Conservation (phyloP, 2,329 filamentous ascomycete species). For the Ilyonectria sp. region DNA sequence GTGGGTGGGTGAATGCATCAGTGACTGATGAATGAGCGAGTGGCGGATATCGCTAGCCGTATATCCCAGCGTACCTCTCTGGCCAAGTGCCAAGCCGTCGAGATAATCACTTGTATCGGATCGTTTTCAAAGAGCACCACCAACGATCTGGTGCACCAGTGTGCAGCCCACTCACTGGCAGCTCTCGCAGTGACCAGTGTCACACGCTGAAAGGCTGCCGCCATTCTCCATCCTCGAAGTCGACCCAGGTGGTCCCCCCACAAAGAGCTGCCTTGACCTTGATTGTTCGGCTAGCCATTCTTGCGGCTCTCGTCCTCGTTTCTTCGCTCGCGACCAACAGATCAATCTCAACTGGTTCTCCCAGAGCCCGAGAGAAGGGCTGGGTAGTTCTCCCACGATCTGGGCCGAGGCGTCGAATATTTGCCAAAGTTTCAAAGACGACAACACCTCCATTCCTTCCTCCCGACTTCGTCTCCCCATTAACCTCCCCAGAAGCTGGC, state of each 20-base stretch:
- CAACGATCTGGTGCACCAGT: background rate
- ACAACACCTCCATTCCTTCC: slow-evolving; percentile 18
- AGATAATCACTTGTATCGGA: background rate
- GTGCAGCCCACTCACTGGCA: background rate
- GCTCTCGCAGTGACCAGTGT: background rate
- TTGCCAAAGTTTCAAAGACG: slow-evolving; percentile 26
- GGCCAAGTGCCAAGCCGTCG: slow-evolving; percentile 8
- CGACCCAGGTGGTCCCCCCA: slow-evolving; percentile 22
- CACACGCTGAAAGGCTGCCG: background rate
- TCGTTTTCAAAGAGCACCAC: background rate
- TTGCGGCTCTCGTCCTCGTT: slow-evolving; percentile 15
- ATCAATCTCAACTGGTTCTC: slow-evolving; percentile 17
- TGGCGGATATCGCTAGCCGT: slow-evolving; percentile 23
- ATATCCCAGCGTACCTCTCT: slow-evolving; percentile 14
- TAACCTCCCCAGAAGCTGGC: slow-evolving; percentile 57
- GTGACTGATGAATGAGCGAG: slow-evolving; percentile 14
- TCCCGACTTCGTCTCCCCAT: slow-evolving; percentile 33
- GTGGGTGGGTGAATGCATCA: slow-evolving; percentile 20
- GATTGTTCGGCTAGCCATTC: slow-evolving; percentile 25
- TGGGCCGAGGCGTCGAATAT: background rate
- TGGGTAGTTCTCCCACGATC: slow-evolving; percentile 8
- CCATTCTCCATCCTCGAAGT: slow-evolving; percentile 16
- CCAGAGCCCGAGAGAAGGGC: background rate
- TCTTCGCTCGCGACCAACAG: slow-evolving; percentile 16
- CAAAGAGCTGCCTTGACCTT: slow-evolving; percentile 35